Conservation (phyloP, 805 yeast genomes). For the Wickerhamomyces mucosus region DNA sequence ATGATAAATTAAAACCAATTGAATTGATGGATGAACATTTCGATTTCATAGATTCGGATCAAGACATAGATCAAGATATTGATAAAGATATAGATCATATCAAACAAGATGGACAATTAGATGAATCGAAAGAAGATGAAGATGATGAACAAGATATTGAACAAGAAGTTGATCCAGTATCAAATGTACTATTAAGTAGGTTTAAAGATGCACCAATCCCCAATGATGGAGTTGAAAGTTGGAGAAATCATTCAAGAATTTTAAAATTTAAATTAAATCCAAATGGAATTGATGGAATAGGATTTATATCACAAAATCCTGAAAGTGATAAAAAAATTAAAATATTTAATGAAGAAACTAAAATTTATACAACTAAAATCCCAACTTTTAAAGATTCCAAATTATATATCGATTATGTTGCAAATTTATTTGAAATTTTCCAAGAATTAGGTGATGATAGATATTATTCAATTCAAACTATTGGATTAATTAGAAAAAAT, state of each 20-base stretch:
- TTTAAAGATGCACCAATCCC: constrained; percentile 28
- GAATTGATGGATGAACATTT: constrained; percentile 16
- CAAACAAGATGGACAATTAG: background rate
- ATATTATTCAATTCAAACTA: constrained; percentile 29
- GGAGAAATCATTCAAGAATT: constrained; percentile 25
- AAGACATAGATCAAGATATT: constrained; percentile 1
- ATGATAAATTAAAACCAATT: constrained; percentile 3
- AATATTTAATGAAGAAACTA: constrained; percentile 29
- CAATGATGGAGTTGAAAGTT: constrained; percentile 21
- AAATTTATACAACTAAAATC: constrained; percentile 30
- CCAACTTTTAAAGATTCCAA: constrained; percentile 32
- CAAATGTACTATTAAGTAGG: constrained; percentile 21
- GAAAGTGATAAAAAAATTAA: constrained; percentile 18
- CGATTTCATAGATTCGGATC: constrained; percentile 13
- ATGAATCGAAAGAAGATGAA: constrained; percentile 3
- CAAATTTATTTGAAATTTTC: constrained; percentile 40
- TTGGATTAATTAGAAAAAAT: constrained; percentile 27
- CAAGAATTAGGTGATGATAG: constrained; percentile 39
- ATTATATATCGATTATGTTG: constrained; percentile 38
- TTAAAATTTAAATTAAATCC: constrained; percentile 41
- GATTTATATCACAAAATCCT: constrained; percentile 26
- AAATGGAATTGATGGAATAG: constrained; percentile 29
- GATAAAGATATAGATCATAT: background rate
- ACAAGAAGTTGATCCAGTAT: constrained; percentile 18
- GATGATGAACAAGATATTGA: constrained; percentile 2